Conservation (phyloP, 73 alveolate species). For the Blepharisma japonicum region DNA sequence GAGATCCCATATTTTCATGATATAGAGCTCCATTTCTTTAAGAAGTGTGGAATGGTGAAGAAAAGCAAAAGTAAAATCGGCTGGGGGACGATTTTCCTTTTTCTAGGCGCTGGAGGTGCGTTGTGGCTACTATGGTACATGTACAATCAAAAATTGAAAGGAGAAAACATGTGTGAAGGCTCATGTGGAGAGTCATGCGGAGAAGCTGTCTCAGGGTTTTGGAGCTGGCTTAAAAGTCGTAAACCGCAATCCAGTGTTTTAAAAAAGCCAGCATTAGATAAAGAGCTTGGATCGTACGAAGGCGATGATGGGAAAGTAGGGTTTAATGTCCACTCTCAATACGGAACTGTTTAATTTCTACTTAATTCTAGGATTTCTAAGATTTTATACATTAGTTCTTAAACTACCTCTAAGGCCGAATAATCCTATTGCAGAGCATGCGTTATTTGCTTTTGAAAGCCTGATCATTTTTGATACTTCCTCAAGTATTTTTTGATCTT, state of each 20-base stretch:
- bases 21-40: conserved; percentile 5
- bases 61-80: neutral
- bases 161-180: neutral
- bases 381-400: too few species aligned
- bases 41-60: neutral
- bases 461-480: too few species aligned
- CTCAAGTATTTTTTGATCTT: too few species aligned
- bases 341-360: conserved; percentile 19
- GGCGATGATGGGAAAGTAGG: conserved; percentile 23
- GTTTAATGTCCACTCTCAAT: conserved; percentile 4
- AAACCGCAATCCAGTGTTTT: too few species aligned
- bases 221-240: neutral
- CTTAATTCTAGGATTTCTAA: too few species aligned
- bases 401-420: too few species aligned
- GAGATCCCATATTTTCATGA: conserved; percentile 28
- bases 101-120: neutral
- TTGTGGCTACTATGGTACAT: neutral
- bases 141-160: neutral
- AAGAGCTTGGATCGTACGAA: neutral
- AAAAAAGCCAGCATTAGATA: neutral
- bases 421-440: too few species aligned
- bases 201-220: neutral
- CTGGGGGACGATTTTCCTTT: neutral
- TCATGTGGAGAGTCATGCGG: neutral
- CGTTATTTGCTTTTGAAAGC: too few species aligned